Conservation (phyloP, 202 grass and related monocot genomes). For the Zizania palustris region DNA sequence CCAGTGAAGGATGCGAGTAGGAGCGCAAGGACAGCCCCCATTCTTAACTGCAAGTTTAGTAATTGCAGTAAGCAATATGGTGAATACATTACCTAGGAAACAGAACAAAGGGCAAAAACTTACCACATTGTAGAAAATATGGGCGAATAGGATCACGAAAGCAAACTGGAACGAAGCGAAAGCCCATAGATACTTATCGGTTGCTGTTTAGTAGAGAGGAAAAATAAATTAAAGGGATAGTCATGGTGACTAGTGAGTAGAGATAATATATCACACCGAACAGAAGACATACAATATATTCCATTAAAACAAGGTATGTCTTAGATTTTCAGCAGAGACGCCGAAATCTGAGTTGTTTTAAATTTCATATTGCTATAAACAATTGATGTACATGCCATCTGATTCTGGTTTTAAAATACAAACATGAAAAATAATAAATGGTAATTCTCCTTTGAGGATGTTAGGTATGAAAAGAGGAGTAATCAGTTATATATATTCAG, state of each 20-base stretch:
- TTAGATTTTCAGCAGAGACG: background rate
- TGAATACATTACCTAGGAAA: background rate
- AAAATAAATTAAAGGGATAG: background rate
- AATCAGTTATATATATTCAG: background rate
- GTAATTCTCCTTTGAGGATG: too few relatives aligned
- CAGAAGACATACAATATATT: background rate
- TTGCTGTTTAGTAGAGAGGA: background rate
- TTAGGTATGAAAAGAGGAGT: background rate
- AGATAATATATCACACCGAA: background rate
- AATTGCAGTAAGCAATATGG: background rate
- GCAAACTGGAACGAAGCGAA: background rate
- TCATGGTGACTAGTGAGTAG: background rate
- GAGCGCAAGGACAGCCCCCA: background rate
- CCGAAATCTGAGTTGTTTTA: background rate
- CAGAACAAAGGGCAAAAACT: background rate
- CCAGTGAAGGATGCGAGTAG: background rate
- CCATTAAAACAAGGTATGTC: background rate
- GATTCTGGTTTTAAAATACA: background rate
- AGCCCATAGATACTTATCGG: background rate
- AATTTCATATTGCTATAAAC: conserved; percentile 11
- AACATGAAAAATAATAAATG: background rate
- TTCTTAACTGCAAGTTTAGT: conserved; percentile 2
- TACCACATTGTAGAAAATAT: background rate
- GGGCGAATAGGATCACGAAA: background rate
- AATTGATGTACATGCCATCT: conserved; percentile 34